Conservation (phyloP, 2,329 filamentous ascomycete species). For the Penicillium griseofulvum region DNA sequence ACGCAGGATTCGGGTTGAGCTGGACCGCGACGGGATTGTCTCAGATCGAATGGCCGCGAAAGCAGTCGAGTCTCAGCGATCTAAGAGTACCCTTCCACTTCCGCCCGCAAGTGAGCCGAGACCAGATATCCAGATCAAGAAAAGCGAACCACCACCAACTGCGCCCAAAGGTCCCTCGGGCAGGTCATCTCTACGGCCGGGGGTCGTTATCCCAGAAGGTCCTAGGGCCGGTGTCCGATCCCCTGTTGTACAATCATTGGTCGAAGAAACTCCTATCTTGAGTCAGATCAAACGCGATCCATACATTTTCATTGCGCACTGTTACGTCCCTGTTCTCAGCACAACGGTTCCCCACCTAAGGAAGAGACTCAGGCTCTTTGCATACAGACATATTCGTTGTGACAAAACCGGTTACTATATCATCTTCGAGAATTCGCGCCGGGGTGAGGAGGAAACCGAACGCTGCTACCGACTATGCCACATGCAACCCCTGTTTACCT, state of each 20-base stretch:
- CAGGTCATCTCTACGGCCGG: constrained; percentile 41
- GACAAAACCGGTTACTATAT: constrained; percentile 89
- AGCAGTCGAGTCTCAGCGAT: constrained; percentile 65
- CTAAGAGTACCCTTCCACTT: constrained; percentile 30
- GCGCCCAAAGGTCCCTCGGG: constrained; percentile 82
- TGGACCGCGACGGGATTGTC: constrained; percentile 82
- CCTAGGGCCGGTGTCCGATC: constrained; percentile 39
- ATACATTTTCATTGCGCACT: constrained; percentile 85
- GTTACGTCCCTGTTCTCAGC: constrained; percentile 79
- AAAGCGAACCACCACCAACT: constrained; percentile 69
- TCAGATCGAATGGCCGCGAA: constrained; percentile 76
- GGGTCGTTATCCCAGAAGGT: constrained; percentile 35
- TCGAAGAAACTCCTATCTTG: constrained; percentile 66
- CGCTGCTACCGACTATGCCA: constrained; percentile 77
- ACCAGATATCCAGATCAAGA: constrained; percentile 43
- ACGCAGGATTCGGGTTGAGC: constrained; percentile 74
- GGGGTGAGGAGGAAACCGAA: constrained; percentile 76
- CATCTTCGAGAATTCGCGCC: constrained; percentile 75
- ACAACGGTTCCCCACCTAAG: constrained; percentile 87
- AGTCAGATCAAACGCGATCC: constrained; percentile 72
- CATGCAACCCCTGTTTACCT: constrained; percentile 83
- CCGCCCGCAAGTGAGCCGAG: constrained; percentile 29
- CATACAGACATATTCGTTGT: constrained; percentile 75
- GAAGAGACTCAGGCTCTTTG: constrained; percentile 79
- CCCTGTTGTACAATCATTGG: constrained; percentile 46